Percentiles rank a stretch among this genome's conserved stretches.
These are phyloP conservation scores for Pythium phragmiticola DNA, from an alignment of 352 stramenopile genomes.

Conservation along the genomic window DNA sequence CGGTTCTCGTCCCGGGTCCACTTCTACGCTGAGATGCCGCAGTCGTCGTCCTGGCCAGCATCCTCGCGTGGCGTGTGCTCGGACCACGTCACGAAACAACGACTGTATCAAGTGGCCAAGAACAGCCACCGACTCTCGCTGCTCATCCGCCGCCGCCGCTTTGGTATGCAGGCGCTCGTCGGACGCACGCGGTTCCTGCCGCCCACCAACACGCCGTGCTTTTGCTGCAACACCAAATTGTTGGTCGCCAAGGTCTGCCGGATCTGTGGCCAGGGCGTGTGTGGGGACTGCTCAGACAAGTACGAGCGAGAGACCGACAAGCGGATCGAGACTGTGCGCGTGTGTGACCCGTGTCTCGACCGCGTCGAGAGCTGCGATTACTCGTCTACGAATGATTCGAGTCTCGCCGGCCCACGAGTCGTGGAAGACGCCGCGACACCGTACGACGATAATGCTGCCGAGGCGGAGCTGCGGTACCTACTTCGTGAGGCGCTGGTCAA, in stretches of 20 bases:
- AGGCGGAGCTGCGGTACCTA: constrained; percentile 32
- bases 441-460: constrained; percentile 20
- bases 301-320: constrained; percentile 25
- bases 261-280: constrained; percentile 61
- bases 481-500: constrained; percentile 37
- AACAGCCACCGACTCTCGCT: constrained; percentile 33
- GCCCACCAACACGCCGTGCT: constrained; percentile 32
- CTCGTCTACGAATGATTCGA: constrained; percentile 24
- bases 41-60: not conserved
- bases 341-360: constrained; percentile 54
- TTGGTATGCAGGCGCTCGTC: constrained; percentile 53
- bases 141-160: constrained; percentile 50
- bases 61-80: not conserved
- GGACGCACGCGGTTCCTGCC: constrained; percentile 34
- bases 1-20: constrained; percentile 4
- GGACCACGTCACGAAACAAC: not conserved
- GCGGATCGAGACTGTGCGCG: constrained; percentile 32
- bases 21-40: constrained; percentile 17
- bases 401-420: constrained; percentile 27
- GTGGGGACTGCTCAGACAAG: constrained; percentile 38
- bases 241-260: constrained; percentile 47
- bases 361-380: constrained; percentile 60
- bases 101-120: constrained; percentile 11
- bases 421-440: constrained; percentile 22
- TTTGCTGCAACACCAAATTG: constrained; percentile 43